Percentiles rank a stretch among this genome's conserved stretches.
These are phyloP conservation scores for Excoecaria cochinchinensis DNA, from an alignment of 345 rosid species.

Conservation along the genomic window DNA sequence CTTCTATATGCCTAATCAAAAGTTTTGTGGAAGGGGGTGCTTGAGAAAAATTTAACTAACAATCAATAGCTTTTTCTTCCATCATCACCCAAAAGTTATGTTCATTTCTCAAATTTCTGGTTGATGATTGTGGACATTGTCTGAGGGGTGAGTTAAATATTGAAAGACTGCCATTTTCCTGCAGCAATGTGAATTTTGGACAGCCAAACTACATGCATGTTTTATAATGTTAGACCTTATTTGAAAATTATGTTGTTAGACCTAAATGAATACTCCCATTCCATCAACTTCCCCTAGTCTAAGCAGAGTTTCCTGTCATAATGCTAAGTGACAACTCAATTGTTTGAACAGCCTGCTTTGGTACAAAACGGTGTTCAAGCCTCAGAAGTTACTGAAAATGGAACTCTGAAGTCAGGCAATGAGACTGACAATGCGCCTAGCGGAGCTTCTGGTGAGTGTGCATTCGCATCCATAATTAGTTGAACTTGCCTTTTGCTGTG, in stretches of 20 bases:
- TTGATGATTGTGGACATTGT: background rate
- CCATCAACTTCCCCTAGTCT: background rate
- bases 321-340: slow-evolving; percentile 27
- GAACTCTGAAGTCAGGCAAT: slow-evolving; percentile 20
- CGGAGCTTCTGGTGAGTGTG: slow-evolving; percentile 20
- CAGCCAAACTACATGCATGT: background rate
- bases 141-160: background rate
- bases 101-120: background rate
- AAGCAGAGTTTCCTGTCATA: background rate
- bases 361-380: slow-evolving; percentile 29
- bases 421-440: slow-evolving; percentile 26
- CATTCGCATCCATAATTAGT: background rate
- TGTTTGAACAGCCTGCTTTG: slow-evolving; percentile 25
- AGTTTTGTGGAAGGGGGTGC: background rate
- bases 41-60: background rate
- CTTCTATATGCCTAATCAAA: background rate
- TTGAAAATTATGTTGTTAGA: background rate
- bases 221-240: background rate
- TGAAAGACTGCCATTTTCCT: background rate
- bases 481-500: background rate
- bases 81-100: background rate
- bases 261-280: background rate
- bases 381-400: slow-evolving; percentile 24
- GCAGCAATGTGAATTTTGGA: background rate
- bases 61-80: background rate